These are phyloP conservation scores for Begonia masoniana DNA, from an alignment of 306 rosid genomes.

Conservation along the genomic window DNA sequence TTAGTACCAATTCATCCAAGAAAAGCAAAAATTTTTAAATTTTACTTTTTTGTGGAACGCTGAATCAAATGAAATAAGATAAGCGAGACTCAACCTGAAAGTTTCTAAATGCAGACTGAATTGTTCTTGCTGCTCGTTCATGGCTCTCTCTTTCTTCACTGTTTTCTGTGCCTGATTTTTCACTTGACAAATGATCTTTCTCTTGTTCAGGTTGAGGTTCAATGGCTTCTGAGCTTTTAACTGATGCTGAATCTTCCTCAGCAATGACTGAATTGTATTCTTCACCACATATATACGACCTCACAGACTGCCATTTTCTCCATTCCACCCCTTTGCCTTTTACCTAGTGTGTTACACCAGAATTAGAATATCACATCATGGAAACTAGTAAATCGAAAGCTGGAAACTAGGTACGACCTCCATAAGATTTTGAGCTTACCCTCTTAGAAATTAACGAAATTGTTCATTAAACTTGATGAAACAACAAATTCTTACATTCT, in stretches of 20 bases:
- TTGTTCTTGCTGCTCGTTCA: slow-evolving; percentile 57
- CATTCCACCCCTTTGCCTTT: slow-evolving; percentile 40
- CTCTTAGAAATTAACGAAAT: no score
- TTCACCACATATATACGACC: slow-evolving; percentile 81
- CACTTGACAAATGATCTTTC: slow-evolving; percentile 1
- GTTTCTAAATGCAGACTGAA: slow-evolving; percentile 67
- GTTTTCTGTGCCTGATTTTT: slow-evolving; percentile 13
- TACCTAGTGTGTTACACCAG: slow-evolving; percentile 15
- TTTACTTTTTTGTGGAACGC: no score
- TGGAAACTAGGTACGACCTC: no score
- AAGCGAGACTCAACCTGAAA: slow-evolving; percentile 35
- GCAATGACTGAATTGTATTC: slow-evolving; percentile 63
- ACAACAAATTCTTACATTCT: no score
- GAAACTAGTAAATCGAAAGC: no score
- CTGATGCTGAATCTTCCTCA: slow-evolving; percentile 60
- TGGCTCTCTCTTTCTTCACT: slow-evolving; percentile 27
- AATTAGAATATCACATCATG: no score
- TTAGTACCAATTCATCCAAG: neutral
- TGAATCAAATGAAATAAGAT: no score
- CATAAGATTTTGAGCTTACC: no score
- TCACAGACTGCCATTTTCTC: slow-evolving; percentile 66
- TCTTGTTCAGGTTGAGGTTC: slow-evolving; percentile 36
- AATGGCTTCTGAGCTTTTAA: slow-evolving; percentile 43
- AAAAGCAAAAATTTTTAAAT: no score
- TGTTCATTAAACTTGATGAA: no score